These are phyloP conservation scores for Pogostemon cablin DNA, from an alignment of 257 asterid genomes.

Conservation along the genomic window DNA sequence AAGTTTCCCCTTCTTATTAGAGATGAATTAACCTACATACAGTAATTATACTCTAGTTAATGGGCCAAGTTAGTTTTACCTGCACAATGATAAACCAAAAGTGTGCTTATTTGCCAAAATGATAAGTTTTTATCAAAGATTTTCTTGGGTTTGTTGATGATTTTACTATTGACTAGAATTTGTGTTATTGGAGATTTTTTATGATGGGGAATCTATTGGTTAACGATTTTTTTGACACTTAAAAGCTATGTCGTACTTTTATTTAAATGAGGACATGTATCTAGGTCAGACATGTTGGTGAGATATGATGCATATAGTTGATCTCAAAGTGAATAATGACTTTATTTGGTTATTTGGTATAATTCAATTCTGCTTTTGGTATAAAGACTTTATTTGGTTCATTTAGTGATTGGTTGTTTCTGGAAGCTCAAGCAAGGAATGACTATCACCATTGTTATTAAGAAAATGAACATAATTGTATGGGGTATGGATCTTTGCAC, in stretches of 20 bases:
- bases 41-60: slow-evolving; percentile 16
- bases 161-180: background rate
- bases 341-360: background rate
- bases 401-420: slow-evolving; percentile 21
- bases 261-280: background rate
- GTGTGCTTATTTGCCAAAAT: background rate
- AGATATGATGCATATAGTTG: background rate
- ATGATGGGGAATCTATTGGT: background rate
- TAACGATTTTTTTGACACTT: slow-evolving; percentile 17
- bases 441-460: slow-evolving; percentile 15
- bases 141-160: slow-evolving; percentile 12
- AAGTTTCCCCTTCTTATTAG: slow-evolving; percentile 7
- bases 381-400: background rate
- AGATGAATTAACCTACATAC: slow-evolving; percentile 1
- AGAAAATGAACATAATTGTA: slow-evolving; percentile 5
- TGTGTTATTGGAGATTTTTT: background rate
- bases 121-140: background rate
- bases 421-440: slow-evolving; percentile 3
- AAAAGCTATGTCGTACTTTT: background rate
- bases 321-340: background rate
- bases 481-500: slow-evolving; percentile 21
- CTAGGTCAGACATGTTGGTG: background rate
- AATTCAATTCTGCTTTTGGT: slow-evolving; percentile 13
- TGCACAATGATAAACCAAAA: background rate
- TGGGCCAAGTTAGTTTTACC: slow-evolving; percentile 17